These are phyloP conservation scores for Alternaria incomplexa DNA, from an alignment of 2,329 filamentous ascomycete genomes.

Conservation along the genomic window DNA sequence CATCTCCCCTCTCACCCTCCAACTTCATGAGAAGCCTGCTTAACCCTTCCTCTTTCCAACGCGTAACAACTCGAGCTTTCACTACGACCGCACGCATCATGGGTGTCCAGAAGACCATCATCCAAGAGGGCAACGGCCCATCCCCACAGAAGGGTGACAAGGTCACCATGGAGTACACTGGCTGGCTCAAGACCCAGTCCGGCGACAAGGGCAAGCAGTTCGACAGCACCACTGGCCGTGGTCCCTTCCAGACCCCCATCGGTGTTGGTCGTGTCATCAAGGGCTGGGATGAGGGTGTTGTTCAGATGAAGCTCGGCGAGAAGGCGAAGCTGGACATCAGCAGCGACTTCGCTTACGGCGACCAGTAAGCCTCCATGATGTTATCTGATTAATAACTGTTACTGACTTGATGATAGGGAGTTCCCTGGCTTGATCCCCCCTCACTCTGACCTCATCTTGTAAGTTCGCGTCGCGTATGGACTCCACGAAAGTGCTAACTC, in stretches of 20 bases:
- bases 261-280: slow-evolving; percentile 84
- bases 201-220: slow-evolving; percentile 59
- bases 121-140: slow-evolving; percentile 37
- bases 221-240: slow-evolving; percentile 80
- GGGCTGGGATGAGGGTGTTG: slow-evolving; percentile 68
- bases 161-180: slow-evolving; percentile 43
- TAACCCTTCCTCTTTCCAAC: slow-evolving; percentile 10
- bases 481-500: slow-evolving; percentile 6
- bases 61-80: slow-evolving; percentile 16
- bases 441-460: slow-evolving; percentile 80
- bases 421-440: slow-evolving; percentile 79
- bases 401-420: slow-evolving; percentile 59
- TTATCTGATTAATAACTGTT: neutral
- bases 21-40: slow-evolving; percentile 17
- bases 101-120: slow-evolving; percentile 38
- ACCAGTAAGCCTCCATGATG: slow-evolving; percentile 15
- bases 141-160: slow-evolving; percentile 36
- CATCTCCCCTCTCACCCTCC: slow-evolving; percentile 9
- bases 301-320: slow-evolving; percentile 87
- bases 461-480: slow-evolving; percentile 51
- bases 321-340: slow-evolving; percentile 84
- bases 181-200: slow-evolving; percentile 34
- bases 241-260: slow-evolving; percentile 77
- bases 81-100: slow-evolving; percentile 28
- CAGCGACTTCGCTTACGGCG: slow-evolving; percentile 59